A percentile compares a stretch with the other conserved stretches of the same genome.
Conservation (phyloP, 306 rosid species). For the Prunus mongolica region DNA sequence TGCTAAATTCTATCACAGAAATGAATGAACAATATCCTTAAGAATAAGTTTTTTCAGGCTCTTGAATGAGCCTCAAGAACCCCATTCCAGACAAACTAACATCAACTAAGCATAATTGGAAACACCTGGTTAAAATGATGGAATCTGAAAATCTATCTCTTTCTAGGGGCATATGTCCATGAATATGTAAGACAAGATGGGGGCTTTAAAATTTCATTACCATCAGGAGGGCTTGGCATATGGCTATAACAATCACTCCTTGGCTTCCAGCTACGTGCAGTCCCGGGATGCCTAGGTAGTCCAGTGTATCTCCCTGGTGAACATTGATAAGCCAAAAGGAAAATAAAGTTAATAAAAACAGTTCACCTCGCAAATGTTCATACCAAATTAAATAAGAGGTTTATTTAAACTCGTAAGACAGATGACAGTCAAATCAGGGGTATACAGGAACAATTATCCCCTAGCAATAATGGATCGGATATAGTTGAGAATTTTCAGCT, state of each 20-base stretch:
- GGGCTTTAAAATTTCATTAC: conserved; percentile 33
- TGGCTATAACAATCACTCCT: conserved; percentile 88
- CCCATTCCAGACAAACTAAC: conserved; percentile 6
- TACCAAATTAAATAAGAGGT: not conserved
- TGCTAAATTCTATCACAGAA: too few relatives aligned
- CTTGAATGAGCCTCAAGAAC: not conserved
- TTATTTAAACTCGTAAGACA: not conserved
- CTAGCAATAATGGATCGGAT: not conserved
- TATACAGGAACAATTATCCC: not conserved
- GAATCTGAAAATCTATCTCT: not conserved
- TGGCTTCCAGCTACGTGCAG: conserved; percentile 96
- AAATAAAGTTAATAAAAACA: conserved; percentile 12
- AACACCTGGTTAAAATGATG: not conserved
- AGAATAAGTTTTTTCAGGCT: not conserved
- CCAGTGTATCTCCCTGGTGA: conserved; percentile 84
- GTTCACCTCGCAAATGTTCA: not conserved
- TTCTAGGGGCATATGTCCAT: not conserved
- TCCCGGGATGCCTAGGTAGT: conserved; percentile 91
- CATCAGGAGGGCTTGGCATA: conserved; percentile 92
- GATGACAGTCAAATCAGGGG: not conserved
- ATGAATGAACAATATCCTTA: not conserved
- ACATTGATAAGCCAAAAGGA: conserved; percentile 15
- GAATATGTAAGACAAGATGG: not conserved
- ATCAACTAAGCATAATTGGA: not conserved
- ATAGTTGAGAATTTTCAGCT: not conserved